Conservation (phyloP, 179 eudicot species). For the Nepenthes alata region DNA sequence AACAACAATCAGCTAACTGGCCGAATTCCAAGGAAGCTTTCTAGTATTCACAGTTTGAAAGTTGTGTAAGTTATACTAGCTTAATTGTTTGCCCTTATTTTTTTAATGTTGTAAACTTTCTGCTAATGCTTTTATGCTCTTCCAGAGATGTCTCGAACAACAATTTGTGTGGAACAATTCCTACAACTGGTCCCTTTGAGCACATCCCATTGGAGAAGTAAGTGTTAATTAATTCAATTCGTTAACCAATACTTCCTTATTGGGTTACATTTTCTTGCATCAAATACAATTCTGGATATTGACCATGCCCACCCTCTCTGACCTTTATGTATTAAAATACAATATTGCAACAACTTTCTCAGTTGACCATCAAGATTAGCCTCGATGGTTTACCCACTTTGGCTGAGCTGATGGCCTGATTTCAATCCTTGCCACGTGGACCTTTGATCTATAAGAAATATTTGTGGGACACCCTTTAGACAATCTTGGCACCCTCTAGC, state of each 20-base stretch:
- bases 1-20: slow-evolving; percentile 71
- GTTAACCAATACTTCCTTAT: too few species aligned
- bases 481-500: too few species aligned
- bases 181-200: slow-evolving; percentile 76
- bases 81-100: background rate
- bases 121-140: slow-evolving; percentile 1
- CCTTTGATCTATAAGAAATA: too few species aligned
- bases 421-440: too few species aligned
- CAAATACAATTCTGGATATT: too few species aligned
- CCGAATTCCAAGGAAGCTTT: slow-evolving; percentile 68
- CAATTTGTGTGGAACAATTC: slow-evolving; percentile 85
- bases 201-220: slow-evolving; percentile 81
- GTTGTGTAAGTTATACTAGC: slow-evolving; percentile 62
- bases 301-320: too few species aligned
- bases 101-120: background rate
- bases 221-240: slow-evolving; percentile 11
- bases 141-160: slow-evolving; percentile 68
- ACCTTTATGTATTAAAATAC: too few species aligned
- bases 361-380: too few species aligned
- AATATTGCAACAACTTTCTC: too few species aligned
- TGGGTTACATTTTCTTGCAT: background rate
- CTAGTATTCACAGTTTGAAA: slow-evolving; percentile 58
- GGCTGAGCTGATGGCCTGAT: too few species aligned
- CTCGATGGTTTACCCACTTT: too few species aligned
- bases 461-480: too few species aligned